A percentile compares a stretch with the other conserved stretches of the same genome.
phyloP scores from a whole-genome alignment of 129 eudicot genomes.

The Dittrichia graveolens region DNA sequence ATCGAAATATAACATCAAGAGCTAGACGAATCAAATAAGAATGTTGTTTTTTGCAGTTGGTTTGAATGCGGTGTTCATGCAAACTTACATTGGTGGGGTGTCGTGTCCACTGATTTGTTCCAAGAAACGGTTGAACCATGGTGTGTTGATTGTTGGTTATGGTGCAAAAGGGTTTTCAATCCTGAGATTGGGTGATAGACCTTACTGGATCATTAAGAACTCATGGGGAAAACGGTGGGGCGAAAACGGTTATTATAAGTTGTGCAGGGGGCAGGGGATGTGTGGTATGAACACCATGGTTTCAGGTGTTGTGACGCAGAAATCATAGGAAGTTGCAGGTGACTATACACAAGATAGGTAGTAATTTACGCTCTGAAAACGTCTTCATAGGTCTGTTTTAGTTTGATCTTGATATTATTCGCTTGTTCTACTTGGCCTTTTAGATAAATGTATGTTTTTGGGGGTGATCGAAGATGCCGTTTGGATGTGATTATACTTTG shows the following conservation, averaged over 20 bases:
- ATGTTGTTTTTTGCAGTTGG: conserved; percentile 51
- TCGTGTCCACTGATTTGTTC: conserved; percentile 86
- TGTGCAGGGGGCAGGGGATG: conserved; percentile 78
- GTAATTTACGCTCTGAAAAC: neutral
- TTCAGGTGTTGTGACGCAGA: conserved; percentile 60
- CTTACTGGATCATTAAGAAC: conserved; percentile 91
- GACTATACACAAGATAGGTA: neutral
- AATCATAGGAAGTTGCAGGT: conserved; percentile 1
- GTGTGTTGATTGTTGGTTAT: conserved; percentile 83
- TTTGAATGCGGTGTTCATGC: conserved; percentile 86
- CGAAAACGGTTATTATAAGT: conserved; percentile 69
- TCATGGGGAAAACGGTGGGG: conserved; percentile 96
- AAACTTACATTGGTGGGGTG: conserved; percentile 93
- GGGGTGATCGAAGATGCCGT: no score
- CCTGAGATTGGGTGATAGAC: conserved; percentile 66
- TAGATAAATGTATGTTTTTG: no score
- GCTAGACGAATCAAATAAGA: neutral
- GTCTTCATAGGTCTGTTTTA: neutral
- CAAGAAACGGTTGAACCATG: conserved; percentile 74
- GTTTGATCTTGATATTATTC: neutral
- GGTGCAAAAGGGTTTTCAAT: conserved; percentile 82
- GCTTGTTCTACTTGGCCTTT: no score
- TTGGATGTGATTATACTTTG: no score
- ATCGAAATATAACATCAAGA: neutral
- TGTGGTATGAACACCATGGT: conserved; percentile 93